These are phyloP conservation scores for Lactarius vividus DNA, from an alignment of 768 basidiomycete genomes.

Conservation along the genomic window DNA sequence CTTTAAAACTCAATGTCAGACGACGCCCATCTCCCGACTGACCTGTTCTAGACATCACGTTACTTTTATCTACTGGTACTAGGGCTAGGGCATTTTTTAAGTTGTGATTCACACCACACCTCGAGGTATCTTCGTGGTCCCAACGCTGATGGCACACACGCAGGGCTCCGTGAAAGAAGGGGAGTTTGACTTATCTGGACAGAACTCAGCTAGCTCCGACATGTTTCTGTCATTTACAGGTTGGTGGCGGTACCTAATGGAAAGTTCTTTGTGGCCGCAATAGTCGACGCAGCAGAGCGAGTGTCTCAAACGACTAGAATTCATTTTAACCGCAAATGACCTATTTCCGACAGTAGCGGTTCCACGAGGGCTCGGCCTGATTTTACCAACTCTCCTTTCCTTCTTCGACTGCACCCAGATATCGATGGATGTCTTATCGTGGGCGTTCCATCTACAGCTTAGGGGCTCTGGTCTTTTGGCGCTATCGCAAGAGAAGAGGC, in stretches of 20 bases:
- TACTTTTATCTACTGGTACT: neutral
- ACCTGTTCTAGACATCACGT: neutral
- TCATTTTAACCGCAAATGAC: neutral
- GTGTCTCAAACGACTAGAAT: neutral
- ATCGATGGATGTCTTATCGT: neutral
- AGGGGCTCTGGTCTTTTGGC: neutral
- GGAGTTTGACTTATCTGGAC: neutral
- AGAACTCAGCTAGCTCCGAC: neutral
- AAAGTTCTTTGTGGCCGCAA: neutral
- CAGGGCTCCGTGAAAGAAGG: slow-evolving; percentile 1
- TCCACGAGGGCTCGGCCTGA: neutral
- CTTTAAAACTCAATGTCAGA: neutral
- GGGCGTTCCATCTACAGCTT: neutral
- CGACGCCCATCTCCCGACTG: neutral
- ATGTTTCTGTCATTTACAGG: neutral
- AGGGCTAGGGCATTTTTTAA: neutral
- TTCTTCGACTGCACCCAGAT: neutral
- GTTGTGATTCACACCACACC: neutral
- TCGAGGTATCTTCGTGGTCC: neutral
- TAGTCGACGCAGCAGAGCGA: neutral
- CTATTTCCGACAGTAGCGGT: neutral
- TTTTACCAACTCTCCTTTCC: neutral
- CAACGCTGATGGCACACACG: neutral
- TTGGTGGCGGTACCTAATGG: neutral
- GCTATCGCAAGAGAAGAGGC: neutral